Percentiles rank a stretch among this genome's conserved stretches.
phyloP scores from a whole-genome alignment of 495 filamentous ascomycete species.

The Hamigera avellanea region DNA sequence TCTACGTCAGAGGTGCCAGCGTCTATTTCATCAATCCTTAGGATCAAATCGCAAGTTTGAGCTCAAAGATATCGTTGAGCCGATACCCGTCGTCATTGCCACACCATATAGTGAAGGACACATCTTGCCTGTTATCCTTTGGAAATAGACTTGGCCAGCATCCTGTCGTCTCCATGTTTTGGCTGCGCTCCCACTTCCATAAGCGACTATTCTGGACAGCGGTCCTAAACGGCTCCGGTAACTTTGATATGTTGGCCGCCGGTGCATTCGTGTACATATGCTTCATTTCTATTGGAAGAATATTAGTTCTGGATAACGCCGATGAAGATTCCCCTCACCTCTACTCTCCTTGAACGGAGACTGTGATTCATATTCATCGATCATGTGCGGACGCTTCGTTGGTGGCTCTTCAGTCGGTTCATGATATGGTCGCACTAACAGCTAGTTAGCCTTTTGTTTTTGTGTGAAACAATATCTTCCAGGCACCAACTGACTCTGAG shows the following conservation, averaged over 20 bases:
- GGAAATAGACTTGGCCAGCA: background rate
- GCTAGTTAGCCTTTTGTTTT: too few species aligned
- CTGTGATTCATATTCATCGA: background rate
- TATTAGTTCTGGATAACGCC: background rate
- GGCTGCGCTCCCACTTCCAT: background rate
- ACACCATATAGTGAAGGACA: background rate
- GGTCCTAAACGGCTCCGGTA: background rate
- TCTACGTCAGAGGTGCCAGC: background rate
- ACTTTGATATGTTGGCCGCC: background rate
- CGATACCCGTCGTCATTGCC: background rate
- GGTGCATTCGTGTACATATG: background rate
- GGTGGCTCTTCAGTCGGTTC: background rate
- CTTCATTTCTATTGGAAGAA: constrained; percentile 1
- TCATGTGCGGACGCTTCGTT: background rate
- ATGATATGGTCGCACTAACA: background rate
- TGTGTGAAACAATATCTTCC: too few species aligned
- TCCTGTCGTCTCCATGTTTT: background rate
- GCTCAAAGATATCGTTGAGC: background rate
- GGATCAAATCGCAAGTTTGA: background rate
- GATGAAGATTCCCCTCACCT: background rate
- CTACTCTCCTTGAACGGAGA: background rate
- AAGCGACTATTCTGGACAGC: background rate
- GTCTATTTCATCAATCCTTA: background rate
- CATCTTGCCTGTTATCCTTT: background rate
- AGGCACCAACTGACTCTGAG: too few species aligned